phyloP scores from a whole-genome alignment of 768 basidiomycete species.

The Tulasnella sp. region DNA sequence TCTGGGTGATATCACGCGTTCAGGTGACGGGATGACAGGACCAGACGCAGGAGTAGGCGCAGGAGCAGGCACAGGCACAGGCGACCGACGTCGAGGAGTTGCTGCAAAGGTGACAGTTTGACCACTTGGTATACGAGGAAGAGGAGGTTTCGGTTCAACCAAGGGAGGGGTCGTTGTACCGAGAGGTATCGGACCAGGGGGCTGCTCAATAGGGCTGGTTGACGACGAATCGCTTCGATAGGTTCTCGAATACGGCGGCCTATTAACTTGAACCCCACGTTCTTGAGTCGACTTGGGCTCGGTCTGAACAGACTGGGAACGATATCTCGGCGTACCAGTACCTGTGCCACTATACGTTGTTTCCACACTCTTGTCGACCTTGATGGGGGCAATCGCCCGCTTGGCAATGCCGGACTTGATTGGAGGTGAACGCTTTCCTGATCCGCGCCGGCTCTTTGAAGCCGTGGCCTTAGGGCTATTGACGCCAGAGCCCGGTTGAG shows the following conservation, averaged over 20 bases:
- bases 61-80: neutral
- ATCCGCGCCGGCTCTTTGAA: slow-evolving; percentile 23
- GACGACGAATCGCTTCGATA: neutral
- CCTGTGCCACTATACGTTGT: slow-evolving; percentile 21
- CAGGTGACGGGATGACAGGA: neutral
- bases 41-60: neutral
- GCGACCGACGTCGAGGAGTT: neutral
- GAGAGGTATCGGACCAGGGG: neutral
- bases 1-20: neutral
- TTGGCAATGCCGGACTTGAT: neutral
- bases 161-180: neutral
- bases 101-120: neutral
- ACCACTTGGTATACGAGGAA: neutral
- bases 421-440: slow-evolving; percentile 20
- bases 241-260: slow-evolving; percentile 2
- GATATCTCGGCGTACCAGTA: slow-evolving; percentile 38
- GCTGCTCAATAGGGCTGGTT: neutral
- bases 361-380: slow-evolving; percentile 25
- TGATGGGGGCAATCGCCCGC: neutral
- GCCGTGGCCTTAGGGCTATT: slow-evolving; percentile 31
- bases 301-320: slow-evolving; percentile 61
- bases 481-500: slow-evolving; percentile 38
- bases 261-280: slow-evolving; percentile 46
- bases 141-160: neutral
- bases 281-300: slow-evolving; percentile 39